Base-by-base conservation (phyloP, 331 rosid species). In the Pyracantha coccinea region DNA sequence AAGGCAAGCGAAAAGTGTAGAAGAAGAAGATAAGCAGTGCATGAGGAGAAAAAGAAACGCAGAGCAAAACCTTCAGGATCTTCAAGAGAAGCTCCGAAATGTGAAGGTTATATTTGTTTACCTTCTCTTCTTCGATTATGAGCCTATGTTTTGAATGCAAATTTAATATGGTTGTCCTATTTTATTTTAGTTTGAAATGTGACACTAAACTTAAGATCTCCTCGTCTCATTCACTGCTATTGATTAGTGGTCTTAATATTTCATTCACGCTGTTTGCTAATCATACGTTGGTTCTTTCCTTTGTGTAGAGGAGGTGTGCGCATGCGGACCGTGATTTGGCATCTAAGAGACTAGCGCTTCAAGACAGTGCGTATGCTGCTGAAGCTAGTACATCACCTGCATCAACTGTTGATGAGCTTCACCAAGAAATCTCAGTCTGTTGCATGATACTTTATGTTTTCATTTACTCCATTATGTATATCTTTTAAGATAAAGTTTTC, bases 381-480 rank as follows among this genome's bases (percentile, higher is more conserved):
- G 92, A 84, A 74, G 85, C 86, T 73, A 86, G 29, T 60, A 81
- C 86, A 60, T 81, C 91, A 50, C 71, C 84, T 76, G 79, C 82
- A 55, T 87, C 96, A 73, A 85, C 87, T 54, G 89, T 80, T 74
- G 92, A 87, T 66, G 98, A 91, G 82, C 85, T 90, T 71, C 78
- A 74, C 76, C 86, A 77, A 79, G 97, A 90, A 63, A 87, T 91
- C 79, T 82, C 90, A 74, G 98, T 94, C 58, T 76, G 96, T 83
- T 83, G 71, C 67, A 74, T 66, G 23, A 55, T 55, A 71, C 66
- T 69, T 61, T 24, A 53, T 75, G 63, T 6, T 55, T 10, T 31
- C 4, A 55, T 80, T 25, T 44, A 27, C 19, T 21, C 38, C 32
- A 2, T 32, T 23, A 35, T 66, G 20, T 53, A 32, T 13, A 16